Evolutionary conservation across 805 yeast genomes (phyloP), one percentile per base, ranked within the genome.

Genomic region (Candida taoyuanica): DNA sequence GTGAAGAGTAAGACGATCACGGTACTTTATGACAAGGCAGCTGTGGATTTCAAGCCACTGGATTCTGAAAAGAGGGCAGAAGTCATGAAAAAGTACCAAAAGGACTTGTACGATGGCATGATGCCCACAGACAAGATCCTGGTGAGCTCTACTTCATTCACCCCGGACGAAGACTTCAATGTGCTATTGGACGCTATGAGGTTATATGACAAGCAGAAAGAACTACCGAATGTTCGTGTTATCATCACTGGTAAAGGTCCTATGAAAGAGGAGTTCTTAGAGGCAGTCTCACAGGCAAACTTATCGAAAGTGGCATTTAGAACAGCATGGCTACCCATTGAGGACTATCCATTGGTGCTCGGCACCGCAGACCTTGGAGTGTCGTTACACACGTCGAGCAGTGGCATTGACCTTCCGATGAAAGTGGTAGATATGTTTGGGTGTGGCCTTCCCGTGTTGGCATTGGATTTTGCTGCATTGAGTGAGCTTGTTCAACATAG

Each of bases 241-340:
- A 62, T 93, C n/a, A 81, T 93, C n/a, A 93, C 99, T 0, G 99
- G 99, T 0, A 91, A 89, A 58, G 99, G 99, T 0, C 98, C 98
- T 0, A 58, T 84, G 61, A 77, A 77, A 47, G 58, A 62, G 3
- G 63, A 72, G 16, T 83, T 81, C 49, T 55, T 74, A 20, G 42
- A 53, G 3, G 57, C 65, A 17, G 82, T 84, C 2, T 50, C 63
- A n/a, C 50, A 56, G 8, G 68, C 73, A 29, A 42, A 59, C 15
- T 66, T 76, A 56, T 47, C 64, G 3, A 68, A 73, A 28, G 74
- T 88, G 5, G 53, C 68, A 1, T 67, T 93, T 5, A 70, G 70
- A 39, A 74, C 81, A 23, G 79, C 74, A 0, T 93, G 98, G 98
- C 67, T 93, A 17, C 54, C 81, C 0, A 65, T 77, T 5, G 85